Conservation (phyloP, 75 land plant species). For the Chamaecyparis obtusa region DNA sequence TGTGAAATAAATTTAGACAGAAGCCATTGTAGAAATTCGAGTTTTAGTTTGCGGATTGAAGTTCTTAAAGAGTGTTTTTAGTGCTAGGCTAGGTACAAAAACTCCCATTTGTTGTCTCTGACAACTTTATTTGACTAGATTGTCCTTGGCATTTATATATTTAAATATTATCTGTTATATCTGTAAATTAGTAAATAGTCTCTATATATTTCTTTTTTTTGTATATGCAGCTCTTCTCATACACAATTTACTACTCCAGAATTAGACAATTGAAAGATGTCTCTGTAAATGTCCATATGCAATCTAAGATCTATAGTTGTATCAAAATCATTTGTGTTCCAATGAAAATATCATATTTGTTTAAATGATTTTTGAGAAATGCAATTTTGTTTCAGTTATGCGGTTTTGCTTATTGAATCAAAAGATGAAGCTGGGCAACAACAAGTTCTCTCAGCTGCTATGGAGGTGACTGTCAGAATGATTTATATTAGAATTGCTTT, state of each 20-base stretch:
- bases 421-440: slow-evolving; percentile 93
- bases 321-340: neutral
- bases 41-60: neutral
- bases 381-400: slow-evolving; percentile 54
- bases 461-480: slow-evolving; percentile 53
- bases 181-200: neutral
- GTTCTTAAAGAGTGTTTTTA: neutral
- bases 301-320: neutral
- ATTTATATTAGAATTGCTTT: neutral
- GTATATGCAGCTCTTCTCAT: neutral
- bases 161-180: neutral
- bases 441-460: slow-evolving; percentile 90
- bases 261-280: neutral
- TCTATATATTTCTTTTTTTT: neutral
- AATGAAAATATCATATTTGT: neutral
- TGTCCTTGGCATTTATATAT: neutral
- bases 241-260: neutral
- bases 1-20: neutral
- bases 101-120: neutral
- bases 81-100: neutral
- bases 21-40: neutral
- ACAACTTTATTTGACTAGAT: neutral
- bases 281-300: neutral
- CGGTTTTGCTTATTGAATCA: slow-evolving; percentile 69
- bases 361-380: neutral